Evolutionary conservation across 176 grass and related monocot species (phyloP).

Genomic region (Carex scoparia): DNA sequence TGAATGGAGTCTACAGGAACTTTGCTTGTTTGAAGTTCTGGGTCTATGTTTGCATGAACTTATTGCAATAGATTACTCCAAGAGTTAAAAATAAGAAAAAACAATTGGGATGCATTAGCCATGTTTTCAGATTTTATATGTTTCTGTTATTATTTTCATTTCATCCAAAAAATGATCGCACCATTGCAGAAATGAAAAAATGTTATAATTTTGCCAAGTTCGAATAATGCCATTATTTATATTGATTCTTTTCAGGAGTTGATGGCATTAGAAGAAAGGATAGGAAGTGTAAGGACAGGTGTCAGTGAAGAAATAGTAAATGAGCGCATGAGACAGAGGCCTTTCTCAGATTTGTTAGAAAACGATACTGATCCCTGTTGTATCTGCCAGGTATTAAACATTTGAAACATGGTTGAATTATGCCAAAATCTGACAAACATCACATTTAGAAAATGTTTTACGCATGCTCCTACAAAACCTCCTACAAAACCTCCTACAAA

Average conservation of each 20-base stretch:
- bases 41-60: background rate
- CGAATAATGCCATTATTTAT: background rate
- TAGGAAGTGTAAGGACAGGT: conserved; percentile 73
- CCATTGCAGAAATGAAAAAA: background rate
- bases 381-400: conserved; percentile 66
- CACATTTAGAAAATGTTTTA: background rate
- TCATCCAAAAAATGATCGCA: background rate
- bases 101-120: background rate
- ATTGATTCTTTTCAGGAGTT: conserved; percentile 48
- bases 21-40: background rate
- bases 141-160: background rate
- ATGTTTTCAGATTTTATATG: background rate
- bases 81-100: background rate
- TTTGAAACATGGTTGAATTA: background rate
- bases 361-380: conserved; percentile 58
- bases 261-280: conserved; percentile 60
- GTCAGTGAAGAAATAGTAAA: conserved; percentile 38
- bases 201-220: background rate
- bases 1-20: background rate
- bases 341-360: conserved; percentile 44
- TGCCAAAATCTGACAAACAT: background rate
- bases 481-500: background rate
- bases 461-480: background rate
- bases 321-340: conserved; percentile 46
- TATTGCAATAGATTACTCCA: background rate